Evolutionary conservation across 1,284 basidiomycete genomes (phyloP).

Genomic region (Pholiota adiposa): DNA sequence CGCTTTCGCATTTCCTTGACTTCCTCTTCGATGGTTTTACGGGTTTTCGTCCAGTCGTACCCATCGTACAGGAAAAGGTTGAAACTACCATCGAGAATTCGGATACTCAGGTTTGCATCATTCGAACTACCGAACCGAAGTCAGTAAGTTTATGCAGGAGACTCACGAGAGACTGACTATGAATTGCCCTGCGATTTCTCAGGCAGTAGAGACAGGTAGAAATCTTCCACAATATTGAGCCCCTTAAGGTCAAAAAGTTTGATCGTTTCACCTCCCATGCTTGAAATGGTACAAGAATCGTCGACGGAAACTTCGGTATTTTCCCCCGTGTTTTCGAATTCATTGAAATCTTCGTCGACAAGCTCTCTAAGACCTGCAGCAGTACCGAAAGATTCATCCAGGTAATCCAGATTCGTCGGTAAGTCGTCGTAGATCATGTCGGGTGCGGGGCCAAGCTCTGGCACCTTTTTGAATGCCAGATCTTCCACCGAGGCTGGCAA

Average conservation of each 20-base stretch:
- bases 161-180: constrained; percentile 44
- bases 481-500: constrained; percentile 82
- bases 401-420: constrained; percentile 86
- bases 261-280: constrained; percentile 84
- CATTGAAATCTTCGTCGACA: constrained; percentile 71
- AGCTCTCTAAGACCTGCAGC: constrained; percentile 77
- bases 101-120: constrained; percentile 55
- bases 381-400: constrained; percentile 81
- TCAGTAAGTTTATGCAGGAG: not conserved
- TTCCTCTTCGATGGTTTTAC: constrained; percentile 87
- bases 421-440: constrained; percentile 94
- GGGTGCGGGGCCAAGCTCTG: constrained; percentile 76
- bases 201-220: constrained; percentile 71
- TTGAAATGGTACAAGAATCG: constrained; percentile 51
- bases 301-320: constrained; percentile 30
- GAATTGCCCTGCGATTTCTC: constrained; percentile 49
- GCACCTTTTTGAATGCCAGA: constrained; percentile 75
- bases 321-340: constrained; percentile 56
- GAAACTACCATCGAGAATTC: constrained; percentile 65
- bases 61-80: constrained; percentile 85
- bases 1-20: constrained; percentile 86
- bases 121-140: constrained; percentile 42
- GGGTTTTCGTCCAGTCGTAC: constrained; percentile 91
- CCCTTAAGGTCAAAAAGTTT: constrained; percentile 67
- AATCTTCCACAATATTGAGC: constrained; percentile 68